Base-by-base conservation (phyloP, 352 stramenopile genomes). In the Pythium utonaiense region DNA sequence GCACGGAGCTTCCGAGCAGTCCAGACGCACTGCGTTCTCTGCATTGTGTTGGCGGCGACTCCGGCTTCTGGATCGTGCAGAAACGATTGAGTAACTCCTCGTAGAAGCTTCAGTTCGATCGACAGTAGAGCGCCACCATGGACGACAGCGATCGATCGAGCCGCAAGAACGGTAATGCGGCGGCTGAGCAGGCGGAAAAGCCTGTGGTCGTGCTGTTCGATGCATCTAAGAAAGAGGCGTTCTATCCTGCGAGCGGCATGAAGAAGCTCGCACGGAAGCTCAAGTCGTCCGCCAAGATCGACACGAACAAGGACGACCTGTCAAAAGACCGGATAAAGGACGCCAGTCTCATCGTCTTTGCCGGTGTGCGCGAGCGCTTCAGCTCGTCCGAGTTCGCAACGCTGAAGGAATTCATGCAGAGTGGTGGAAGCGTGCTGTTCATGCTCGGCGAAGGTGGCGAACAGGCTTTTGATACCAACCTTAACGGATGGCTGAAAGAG, bases 401-500 rank as follows among this genome's bases (percentile, higher is more conserved):
- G 16, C 59, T 98, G 19, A 97, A 96, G 57, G 75, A 93, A 10
- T 99, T 91, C 53, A 62, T 99, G 13, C 71, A 86, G 27, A 59
- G 59, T 19, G 96, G 96, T 25, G 96, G 96, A 17, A 96, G 86
- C 44, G 71, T 98, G 40, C 74, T 97, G 28, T 78, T 98, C 57
- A 88, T 98, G 72, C 58, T 96, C 17, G 86, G 78, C 24, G 95
- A 98, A 60, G 95, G 93, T 47, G 95, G 93, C 51, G 91, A 98
- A 67, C 73, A 87, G 66, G 73, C 73, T 22, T 88, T 86, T 53
- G 88, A 95, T 44, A 97, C 87, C 16, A 99, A 99, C 70, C 72
- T 98, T 58, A 99, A 98, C 66, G 92, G 91, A 14, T 91, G 97
- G 70, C 80, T 98, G 40, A 94, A 96, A 71, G 88, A 98, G 73